Evolutionary conservation across 768 basidiomycete species (phyloP).

Genomic region (Cystobasidium onofrii): DNA sequence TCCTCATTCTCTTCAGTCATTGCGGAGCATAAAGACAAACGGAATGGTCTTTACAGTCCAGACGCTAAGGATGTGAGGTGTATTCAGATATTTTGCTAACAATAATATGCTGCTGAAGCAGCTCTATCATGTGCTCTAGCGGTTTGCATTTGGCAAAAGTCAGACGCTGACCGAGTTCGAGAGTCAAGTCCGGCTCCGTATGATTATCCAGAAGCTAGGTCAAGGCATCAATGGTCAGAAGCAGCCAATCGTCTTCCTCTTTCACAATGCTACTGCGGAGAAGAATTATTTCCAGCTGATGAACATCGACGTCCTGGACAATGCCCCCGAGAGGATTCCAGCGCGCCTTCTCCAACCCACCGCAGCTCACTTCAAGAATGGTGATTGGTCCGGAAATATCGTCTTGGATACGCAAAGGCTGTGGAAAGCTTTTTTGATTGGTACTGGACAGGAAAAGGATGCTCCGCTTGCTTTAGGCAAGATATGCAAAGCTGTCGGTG

Average conservation of each 20-base stretch:
- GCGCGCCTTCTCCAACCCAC: neutral
- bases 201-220: neutral
- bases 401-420: conserved; percentile 15
- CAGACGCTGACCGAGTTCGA: neutral
- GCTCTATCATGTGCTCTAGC: too few species aligned
- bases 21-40: conserved; percentile 15
- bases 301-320: conserved; percentile 3
- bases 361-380: neutral
- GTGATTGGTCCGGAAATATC: neutral
- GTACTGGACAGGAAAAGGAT: neutral
- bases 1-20: neutral
- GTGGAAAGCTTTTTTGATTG: neutral
- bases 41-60: neutral
- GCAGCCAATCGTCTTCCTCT: conserved; percentile 18
- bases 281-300: conserved; percentile 15
- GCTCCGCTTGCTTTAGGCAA: neutral
- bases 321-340: neutral
- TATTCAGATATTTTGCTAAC: neutral
- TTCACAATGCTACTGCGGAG: conserved; percentile 25
- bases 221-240: neutral
- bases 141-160: conserved; percentile 16
- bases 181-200: neutral
- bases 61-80: neutral
- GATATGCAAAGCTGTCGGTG: neutral
- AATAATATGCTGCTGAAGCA: too few species aligned